Evolutionary conservation across 1,284 basidiomycete genomes (phyloP).

Genomic region (Tremellales sp.): DNA sequence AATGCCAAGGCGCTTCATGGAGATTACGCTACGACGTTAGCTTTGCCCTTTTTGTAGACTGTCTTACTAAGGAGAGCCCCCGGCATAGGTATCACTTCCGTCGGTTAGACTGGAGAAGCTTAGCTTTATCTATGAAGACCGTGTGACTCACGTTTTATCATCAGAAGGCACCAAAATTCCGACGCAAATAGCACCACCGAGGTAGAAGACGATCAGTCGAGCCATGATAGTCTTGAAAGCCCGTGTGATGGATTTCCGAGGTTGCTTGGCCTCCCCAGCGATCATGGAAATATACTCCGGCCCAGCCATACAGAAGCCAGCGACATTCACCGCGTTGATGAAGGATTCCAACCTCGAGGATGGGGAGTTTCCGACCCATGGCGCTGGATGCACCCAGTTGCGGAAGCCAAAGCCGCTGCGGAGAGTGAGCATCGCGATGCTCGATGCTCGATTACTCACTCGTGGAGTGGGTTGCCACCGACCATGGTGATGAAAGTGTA

Average conservation of each 20-base stretch:
- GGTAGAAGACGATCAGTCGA: slow-evolving; percentile 40
- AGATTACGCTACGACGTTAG: slow-evolving; percentile 42
- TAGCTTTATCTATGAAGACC: background rate
- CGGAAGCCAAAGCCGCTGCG: slow-evolving; percentile 15
- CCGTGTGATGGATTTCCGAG: slow-evolving; percentile 30
- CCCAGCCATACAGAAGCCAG: slow-evolving; percentile 17
- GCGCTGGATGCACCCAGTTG: slow-evolving; percentile 18
- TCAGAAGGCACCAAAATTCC: slow-evolving; percentile 25
- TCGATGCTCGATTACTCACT: too few species aligned
- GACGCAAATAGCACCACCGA: slow-evolving; percentile 31
- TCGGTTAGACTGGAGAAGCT: slow-evolving; percentile 3
- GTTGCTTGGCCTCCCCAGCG: slow-evolving; percentile 24
- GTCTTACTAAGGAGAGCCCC: slow-evolving; percentile 22
- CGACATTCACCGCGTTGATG: slow-evolving; percentile 37
- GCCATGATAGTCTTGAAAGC: slow-evolving; percentile 35
- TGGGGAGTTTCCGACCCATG: slow-evolving; percentile 11
- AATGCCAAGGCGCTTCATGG: slow-evolving; percentile 43
- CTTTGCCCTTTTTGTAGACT: too few species aligned
- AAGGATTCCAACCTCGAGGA: slow-evolving; percentile 12
- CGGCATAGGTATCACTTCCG: slow-evolving; percentile 16
- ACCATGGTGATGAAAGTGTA: slow-evolving; percentile 65
- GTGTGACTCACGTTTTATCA: slow-evolving; percentile 8
- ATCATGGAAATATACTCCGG: slow-evolving; percentile 31
- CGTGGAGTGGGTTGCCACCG: slow-evolving; percentile 58
- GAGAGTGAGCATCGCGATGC: too few species aligned